phyloP scores from a whole-genome alignment of 2,329 filamentous ascomycete genomes.

The Colletotrichum tropicicola region DNA sequence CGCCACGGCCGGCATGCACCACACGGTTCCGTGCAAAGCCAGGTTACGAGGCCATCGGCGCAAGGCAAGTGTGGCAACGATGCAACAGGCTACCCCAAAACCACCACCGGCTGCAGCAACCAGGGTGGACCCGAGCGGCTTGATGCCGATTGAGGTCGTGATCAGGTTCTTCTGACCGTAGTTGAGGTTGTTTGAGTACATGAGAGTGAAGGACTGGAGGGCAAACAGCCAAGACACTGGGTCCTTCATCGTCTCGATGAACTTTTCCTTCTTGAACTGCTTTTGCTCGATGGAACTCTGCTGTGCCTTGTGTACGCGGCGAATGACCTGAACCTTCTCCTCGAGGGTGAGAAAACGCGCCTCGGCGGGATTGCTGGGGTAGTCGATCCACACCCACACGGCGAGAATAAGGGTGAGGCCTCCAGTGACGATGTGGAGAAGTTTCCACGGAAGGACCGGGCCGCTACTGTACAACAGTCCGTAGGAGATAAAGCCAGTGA shows the following conservation, averaged over 20 bases:
- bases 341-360: conserved; percentile 35
- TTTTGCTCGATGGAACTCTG: conserved; percentile 49
- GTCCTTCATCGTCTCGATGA: conserved; percentile 38
- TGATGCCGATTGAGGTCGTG: conserved; percentile 43
- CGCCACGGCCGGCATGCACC: conserved; percentile 40
- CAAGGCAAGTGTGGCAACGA: conserved; percentile 42
- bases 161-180: conserved; percentile 50
- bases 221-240: conserved; percentile 43
- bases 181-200: conserved; percentile 48
- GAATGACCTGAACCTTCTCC: conserved; percentile 34
- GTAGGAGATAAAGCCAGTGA: conserved; percentile 49
- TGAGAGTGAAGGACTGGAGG: conserved; percentile 41
- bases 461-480: conserved; percentile 47
- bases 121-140: conserved; percentile 47
- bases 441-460: conserved; percentile 45
- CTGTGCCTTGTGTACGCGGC: conserved; percentile 40
- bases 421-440: conserved; percentile 49
- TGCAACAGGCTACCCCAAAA: conserved; percentile 42
- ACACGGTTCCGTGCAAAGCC: conserved; percentile 40
- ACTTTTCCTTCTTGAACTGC: conserved; percentile 42
- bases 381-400: conserved; percentile 43
- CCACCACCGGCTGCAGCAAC: conserved; percentile 47
- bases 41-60: conserved; percentile 40
- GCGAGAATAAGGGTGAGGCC: conserved; percentile 44
- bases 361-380: conserved; percentile 33